Evolutionary conservation across 495 filamentous ascomycete genomes (phyloP).

Genomic region (Penicillium taxi): DNA sequence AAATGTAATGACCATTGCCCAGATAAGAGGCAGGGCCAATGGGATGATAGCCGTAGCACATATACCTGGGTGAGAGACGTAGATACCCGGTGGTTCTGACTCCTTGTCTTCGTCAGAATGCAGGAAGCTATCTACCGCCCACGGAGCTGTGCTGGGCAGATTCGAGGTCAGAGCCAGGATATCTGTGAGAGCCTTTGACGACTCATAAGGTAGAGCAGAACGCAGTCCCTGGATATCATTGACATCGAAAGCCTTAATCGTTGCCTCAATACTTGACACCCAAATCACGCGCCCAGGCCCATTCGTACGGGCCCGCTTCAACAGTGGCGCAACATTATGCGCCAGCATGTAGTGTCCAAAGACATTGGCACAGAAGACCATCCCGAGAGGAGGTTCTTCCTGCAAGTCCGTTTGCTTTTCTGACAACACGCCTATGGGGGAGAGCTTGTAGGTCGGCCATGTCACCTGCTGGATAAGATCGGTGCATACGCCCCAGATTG

Average conservation of each 20-base stretch:
- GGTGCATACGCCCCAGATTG: slow-evolving; percentile 53
- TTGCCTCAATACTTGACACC: slow-evolving; percentile 71
- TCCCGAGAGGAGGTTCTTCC: slow-evolving; percentile 55
- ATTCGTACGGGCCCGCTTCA: slow-evolving; percentile 43
- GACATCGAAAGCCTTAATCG: slow-evolving; percentile 44
- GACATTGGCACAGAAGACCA: slow-evolving; percentile 83
- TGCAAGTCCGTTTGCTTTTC: slow-evolving; percentile 19
- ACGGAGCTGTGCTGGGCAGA: slow-evolving; percentile 54
- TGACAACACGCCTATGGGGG: slow-evolving; percentile 49
- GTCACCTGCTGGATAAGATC: slow-evolving; percentile 62
- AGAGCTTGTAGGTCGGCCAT: slow-evolving; percentile 68
- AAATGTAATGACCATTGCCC: slow-evolving; percentile 55
- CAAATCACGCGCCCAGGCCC: slow-evolving; percentile 66
- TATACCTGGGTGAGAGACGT: slow-evolving; percentile 81
- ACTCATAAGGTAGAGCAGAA: slow-evolving; percentile 63
- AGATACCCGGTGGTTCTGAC: slow-evolving; percentile 46
- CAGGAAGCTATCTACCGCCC: slow-evolving; percentile 42
- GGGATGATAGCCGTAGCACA: slow-evolving; percentile 73
- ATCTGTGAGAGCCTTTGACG: slow-evolving; percentile 78
- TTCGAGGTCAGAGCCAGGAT: slow-evolving; percentile 66
- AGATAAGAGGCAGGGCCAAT: slow-evolving; percentile 55
- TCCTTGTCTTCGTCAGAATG: slow-evolving; percentile 20
- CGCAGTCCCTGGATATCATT: slow-evolving; percentile 71
- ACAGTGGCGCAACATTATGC: slow-evolving; percentile 67
- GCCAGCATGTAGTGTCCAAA: slow-evolving; percentile 92